Conservation (phyloP, 1,284 basidiomycete genomes). For the Ustilago vetiveriae region DNA sequence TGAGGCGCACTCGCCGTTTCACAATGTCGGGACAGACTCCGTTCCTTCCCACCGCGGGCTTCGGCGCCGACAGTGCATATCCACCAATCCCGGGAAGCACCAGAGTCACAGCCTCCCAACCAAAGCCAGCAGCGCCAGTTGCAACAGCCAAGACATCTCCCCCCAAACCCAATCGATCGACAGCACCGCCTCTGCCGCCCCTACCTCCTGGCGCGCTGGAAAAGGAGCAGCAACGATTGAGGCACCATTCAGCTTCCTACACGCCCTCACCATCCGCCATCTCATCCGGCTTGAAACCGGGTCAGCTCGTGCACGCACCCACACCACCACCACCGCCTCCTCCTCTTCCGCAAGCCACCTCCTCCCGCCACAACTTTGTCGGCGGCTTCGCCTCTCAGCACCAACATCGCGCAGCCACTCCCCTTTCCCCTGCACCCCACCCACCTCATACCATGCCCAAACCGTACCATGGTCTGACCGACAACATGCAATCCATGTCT, state of each 20-base stretch:
- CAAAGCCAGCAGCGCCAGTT: slow-evolving; percentile 9
- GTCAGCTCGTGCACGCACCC: slow-evolving; percentile 41
- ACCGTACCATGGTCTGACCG: slow-evolving; percentile 9
- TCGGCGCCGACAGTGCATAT: slow-evolving; percentile 59
- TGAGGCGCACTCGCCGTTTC: too few species aligned
- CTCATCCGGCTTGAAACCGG: slow-evolving; percentile 22
- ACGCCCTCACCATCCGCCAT: slow-evolving; percentile 14
- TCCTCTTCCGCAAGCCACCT: not conserved
- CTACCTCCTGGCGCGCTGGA: slow-evolving; percentile 44
- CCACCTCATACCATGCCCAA: slow-evolving; percentile 19
- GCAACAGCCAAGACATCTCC: slow-evolving; percentile 1
- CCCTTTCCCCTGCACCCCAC: slow-evolving; percentile 2
- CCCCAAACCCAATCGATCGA: slow-evolving; percentile 22
- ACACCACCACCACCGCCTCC: slow-evolving; percentile 19
- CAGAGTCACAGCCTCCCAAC: slow-evolving; percentile 36
- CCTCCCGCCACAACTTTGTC: slow-evolving; percentile 12
- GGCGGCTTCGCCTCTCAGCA: slow-evolving; percentile 24
- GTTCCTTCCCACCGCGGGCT: slow-evolving; percentile 47
- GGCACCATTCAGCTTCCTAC: slow-evolving; percentile 26
- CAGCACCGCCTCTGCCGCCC: slow-evolving; percentile 49
- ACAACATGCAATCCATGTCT: slow-evolving; percentile 30
- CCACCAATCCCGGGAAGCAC: slow-evolving; percentile 54
- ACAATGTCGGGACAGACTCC: slow-evolving; percentile 35
- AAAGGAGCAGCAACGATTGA: slow-evolving; percentile 35
- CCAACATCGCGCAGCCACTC: slow-evolving; percentile 4